Conservation (phyloP, 352 stramenopile genomes). For the Phytopythium chamaehyphon region DNA sequence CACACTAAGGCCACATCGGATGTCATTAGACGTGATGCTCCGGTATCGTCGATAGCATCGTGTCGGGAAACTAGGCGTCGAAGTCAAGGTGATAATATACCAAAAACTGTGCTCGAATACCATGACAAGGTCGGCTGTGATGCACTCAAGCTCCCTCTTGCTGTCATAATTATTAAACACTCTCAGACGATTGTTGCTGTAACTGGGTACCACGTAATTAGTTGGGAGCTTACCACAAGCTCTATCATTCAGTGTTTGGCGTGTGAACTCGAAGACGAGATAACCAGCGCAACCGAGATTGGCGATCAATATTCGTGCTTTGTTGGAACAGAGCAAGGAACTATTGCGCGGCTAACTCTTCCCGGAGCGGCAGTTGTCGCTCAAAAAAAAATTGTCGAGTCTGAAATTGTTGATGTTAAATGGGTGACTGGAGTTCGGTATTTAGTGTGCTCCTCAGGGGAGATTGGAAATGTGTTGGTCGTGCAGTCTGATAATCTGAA, state of each 20-base stretch:
- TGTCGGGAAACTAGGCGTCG: neutral
- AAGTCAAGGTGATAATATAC: neutral
- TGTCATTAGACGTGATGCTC: neutral
- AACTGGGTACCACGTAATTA: constrained; percentile 21
- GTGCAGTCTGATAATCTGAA: constrained; percentile 27
- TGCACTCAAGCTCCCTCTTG: constrained; percentile 11
- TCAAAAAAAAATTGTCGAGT: constrained; percentile 19
- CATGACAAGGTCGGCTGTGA: neutral
- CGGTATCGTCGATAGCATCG: neutral
- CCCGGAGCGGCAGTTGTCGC: constrained; percentile 26
- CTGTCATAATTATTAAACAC: constrained; percentile 22
- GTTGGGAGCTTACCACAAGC: constrained; percentile 22
- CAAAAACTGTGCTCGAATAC: neutral
- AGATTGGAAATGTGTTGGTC: constrained; percentile 32
- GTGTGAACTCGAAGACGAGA: constrained; percentile 17
- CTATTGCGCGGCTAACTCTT: constrained; percentile 31
- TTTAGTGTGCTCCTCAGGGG: constrained; percentile 22
- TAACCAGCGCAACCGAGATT: constrained; percentile 24
- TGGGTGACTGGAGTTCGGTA: constrained; percentile 14
- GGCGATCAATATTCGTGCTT: constrained; percentile 45
- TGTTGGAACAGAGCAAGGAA: constrained; percentile 32
- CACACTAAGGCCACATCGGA: neutral
- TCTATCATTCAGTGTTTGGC: constrained; percentile 13
- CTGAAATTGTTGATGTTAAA: constrained; percentile 16
- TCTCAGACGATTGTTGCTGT: constrained; percentile 29